These are phyloP conservation scores for Chrysochromulina parva DNA, from an alignment of 78 protist species.

Conservation along the genomic window DNA sequence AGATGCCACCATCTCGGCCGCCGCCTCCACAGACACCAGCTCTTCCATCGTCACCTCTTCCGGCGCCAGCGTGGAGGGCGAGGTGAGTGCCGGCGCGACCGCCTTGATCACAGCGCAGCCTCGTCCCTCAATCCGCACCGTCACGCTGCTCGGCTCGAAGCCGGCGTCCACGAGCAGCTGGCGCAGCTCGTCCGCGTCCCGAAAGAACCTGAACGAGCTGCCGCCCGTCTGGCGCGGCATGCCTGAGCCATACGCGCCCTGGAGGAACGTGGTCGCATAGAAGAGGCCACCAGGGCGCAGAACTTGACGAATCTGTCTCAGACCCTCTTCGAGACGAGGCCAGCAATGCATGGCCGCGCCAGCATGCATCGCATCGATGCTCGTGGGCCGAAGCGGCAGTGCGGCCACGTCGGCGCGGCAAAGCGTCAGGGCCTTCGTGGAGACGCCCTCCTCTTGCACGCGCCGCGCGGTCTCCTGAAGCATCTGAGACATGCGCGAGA, in stretches of 20 bases:
- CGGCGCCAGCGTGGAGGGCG: too few species aligned
- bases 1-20: too few species aligned
- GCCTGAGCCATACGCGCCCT: neutral
- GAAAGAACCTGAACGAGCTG: too few species aligned
- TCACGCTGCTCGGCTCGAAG: neutral
- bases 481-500: neutral
- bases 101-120: neutral
- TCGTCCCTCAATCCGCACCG: neutral
- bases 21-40: too few species aligned
- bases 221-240: too few species aligned
- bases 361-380: neutral
- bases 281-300: neutral
- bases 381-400: neutral
- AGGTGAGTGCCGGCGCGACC: neutral
- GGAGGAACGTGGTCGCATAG: neutral
- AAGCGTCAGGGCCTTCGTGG: neutral
- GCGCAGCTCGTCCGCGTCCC: neutral
- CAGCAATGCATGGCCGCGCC: constrained; percentile 3
- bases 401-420: neutral
- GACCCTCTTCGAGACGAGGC: neutral
- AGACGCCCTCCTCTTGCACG: neutral
- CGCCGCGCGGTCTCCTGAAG: neutral
- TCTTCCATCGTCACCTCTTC: too few species aligned
- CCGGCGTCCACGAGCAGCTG: neutral
- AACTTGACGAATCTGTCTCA: neutral